Evolutionary conservation across 202 grass and related monocot genomes (phyloP).

Genomic region (Zizania palustris): DNA sequence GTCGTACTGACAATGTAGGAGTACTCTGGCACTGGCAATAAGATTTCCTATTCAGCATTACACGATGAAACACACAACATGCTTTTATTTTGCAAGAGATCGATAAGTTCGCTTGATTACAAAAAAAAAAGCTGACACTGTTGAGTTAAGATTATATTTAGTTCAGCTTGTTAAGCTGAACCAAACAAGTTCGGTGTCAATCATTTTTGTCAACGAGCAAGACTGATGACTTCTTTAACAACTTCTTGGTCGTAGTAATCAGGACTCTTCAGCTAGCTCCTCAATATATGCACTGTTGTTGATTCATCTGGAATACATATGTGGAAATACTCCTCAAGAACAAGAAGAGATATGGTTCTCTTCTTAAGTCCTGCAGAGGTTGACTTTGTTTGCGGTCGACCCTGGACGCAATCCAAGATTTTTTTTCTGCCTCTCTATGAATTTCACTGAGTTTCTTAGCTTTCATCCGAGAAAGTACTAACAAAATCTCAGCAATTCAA

Average conservation of each 20-base stretch:
- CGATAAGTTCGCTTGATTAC: no score
- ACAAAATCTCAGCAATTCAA: conserved; percentile 1
- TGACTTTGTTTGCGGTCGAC: conserved; percentile 50
- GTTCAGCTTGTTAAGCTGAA: no score
- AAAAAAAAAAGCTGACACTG: no score
- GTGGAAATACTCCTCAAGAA: conserved; percentile 83
- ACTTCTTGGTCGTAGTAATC: conserved; percentile 66
- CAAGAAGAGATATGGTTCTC: conserved; percentile 70
- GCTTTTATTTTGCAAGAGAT: no score
- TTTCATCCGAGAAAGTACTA: conserved; percentile 59
- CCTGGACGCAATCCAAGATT: conserved; percentile 80
- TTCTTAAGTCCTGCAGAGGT: conserved; percentile 60
- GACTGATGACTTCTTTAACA: conserved; percentile 78
- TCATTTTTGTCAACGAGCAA: no score
- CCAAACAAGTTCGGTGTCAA: no score
- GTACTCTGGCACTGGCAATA: no score
- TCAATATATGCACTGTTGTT: conserved; percentile 73
- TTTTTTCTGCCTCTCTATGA: conserved; percentile 79
- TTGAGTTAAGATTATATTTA: no score
- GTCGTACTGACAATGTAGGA: no score
- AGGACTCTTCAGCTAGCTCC: conserved; percentile 74
- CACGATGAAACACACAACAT: no score
- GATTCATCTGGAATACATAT: conserved; percentile 76
- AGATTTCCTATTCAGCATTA: no score
- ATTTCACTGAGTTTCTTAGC: conserved; percentile 86